Base-by-base conservation (phyloP, 1,284 basidiomycete genomes). In the Sporisorium reilianum region DNA sequence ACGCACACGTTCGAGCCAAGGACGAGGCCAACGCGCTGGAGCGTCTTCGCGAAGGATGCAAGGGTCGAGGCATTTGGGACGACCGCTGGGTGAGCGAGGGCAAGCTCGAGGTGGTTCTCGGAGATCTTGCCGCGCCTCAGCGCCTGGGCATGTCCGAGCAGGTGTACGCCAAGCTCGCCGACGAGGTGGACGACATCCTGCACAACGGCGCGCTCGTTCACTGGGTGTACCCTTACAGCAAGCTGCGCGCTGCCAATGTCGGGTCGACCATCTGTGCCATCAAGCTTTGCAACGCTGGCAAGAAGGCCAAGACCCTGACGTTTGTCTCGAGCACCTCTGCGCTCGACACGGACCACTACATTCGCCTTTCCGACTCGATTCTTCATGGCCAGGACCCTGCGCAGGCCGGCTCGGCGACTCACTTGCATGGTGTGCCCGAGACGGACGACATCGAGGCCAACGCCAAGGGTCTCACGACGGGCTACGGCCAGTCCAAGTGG, bases 401-500 rank as follows among this genome's bases (percentile, higher is more conserved):
- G 10, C 52, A 64, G 34, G 56, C 63, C 22, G 65, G 63, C 12
- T 55, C 75, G 8, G 38, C 23, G 0, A 20, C 44, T 22, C 62
- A 64, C 11, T 54, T 76, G 5, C 86, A 87, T 3, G 97, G 95
- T 64, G 88, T 99, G 32, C 90, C 92, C 0, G 97, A 99, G 85
- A 88, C 86, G 40, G 97, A 99, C 80, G 90, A 95, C 78, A 89
- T 99, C n/a, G 93, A 96, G 78, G 95, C 92, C 23, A 93, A 94
- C 1, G 88, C 90, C 62, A 86, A 84, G 0, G 88, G 90, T 1
- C 88, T 99, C 58, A 92, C 92, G 84, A 93, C 92, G 0, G 97
- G 97, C 0, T 99, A 99, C 85, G 95, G 96, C 5, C 96, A 99
- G 87, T 92, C 90, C 59, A 99, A 99, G 87, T 99, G 96, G 96